These are phyloP conservation scores for Brassica balearica DNA, from an alignment of 441 rosid genomes.

Conservation along the genomic window DNA sequence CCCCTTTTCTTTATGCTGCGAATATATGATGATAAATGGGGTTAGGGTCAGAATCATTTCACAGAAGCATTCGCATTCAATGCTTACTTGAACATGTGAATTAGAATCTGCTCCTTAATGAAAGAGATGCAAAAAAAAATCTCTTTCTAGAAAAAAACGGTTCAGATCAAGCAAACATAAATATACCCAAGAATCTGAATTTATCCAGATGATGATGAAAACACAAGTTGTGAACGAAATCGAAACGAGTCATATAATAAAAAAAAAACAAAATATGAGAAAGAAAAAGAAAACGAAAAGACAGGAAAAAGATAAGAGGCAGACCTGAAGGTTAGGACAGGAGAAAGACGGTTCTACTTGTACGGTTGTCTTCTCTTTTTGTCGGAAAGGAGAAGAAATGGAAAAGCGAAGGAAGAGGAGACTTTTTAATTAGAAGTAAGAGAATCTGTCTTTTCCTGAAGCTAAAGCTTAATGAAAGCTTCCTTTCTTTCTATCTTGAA, in stretches of 20 bases:
- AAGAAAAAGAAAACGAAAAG: constrained; percentile 1
- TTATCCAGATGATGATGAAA: constrained; percentile 43
- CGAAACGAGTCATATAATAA: constrained; percentile 26
- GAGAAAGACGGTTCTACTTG: constrained; percentile 16
- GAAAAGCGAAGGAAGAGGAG: constrained; percentile 49
- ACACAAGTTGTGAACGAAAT: constrained; percentile 17
- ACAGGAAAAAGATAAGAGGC: constrained; percentile 40
- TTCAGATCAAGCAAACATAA: constrained; percentile 23
- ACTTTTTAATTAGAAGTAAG: constrained; percentile 58
- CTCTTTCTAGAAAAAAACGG: constrained; percentile 15
- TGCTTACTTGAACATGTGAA: constrained; percentile 34
- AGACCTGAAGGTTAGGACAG: constrained; percentile 29
- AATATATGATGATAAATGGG: constrained; percentile 45
- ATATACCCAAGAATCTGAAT: not conserved
- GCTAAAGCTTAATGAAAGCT: constrained; percentile 51
- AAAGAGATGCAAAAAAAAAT: not conserved
- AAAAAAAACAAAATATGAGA: not conserved
- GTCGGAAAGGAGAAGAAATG: constrained; percentile 30
- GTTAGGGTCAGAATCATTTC: constrained; percentile 30
- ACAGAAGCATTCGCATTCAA: constrained; percentile 15
- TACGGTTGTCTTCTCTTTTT: constrained; percentile 22
- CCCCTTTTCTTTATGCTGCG: constrained; percentile 31
- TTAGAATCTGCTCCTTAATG: constrained; percentile 13
- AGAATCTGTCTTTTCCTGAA: constrained; percentile 57
- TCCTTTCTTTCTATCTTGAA: constrained; percentile 34